Evolutionary conservation across 768 basidiomycete species (phyloP), one percentile per base, ranked within the genome.

Genomic region (Candolleomyces aberdarensis): DNA sequence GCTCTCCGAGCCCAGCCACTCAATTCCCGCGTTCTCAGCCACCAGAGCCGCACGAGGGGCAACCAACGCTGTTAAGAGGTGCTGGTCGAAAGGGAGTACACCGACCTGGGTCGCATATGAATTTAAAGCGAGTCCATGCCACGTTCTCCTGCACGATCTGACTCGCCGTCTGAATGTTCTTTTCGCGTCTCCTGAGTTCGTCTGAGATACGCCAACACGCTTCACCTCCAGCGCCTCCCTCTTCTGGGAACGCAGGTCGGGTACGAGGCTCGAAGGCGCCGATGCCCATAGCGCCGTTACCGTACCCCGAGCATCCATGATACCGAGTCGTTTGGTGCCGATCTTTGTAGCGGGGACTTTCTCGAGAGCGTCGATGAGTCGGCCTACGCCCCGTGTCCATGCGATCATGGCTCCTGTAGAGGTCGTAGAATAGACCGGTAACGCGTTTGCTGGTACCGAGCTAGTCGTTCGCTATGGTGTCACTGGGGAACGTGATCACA

Each of bases 331-430:
- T 40, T 69, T 67, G 32, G 77, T 65, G 68, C 85, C 76, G 71
- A 86, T 80, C 51, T 77, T 75, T 2, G 51, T 8, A 22, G 68
- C 57, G 19, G 83, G 76, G 0, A 78, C 81, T 14, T 68, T 68
- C 70, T 83, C 81, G 57, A 85, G 77, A 14, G 77, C 82, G 66
- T 85, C 85, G 67, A 86, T 83, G 67, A 86, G 77, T 36, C 84
- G 81, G 56, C 76, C 75, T 52, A 85, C 78, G 61, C 81, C 84
- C 84, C 84, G 85, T 1, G 81, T 80, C 84, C 84, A 86, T 0
- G 85, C 84, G 17, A 75, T 81, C 80, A 85, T 78, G 5, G 83
- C 80, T 54, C 74, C 72, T 0, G 83, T 83, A 85, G 49, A 86
- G 75, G 46, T 76, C 75, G 73, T 80, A 86, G 77, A 86, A 86